A percentile compares a stretch with the other conserved stretches of the same genome.
These are phyloP conservation scores for Pseudomonodictys pantanalensis DNA, from an alignment of 495 filamentous ascomycete genomes.

Conservation along the genomic window DNA sequence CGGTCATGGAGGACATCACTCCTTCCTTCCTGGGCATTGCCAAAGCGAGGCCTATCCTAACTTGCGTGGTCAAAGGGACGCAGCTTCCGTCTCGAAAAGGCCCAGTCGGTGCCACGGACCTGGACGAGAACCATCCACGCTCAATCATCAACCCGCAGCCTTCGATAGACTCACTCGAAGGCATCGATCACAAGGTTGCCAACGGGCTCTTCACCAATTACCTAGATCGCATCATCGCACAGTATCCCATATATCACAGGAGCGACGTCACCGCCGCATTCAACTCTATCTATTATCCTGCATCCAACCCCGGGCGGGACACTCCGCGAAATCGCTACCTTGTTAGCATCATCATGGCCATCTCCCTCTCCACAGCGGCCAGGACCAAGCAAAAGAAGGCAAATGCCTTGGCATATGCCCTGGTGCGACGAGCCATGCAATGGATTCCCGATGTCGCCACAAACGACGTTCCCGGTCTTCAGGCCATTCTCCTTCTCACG, in stretches of 20 bases:
- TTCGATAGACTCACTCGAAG: not conserved
- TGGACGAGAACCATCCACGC: conserved; percentile 26
- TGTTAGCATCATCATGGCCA: conserved; percentile 25
- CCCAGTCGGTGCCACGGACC: conserved; percentile 15
- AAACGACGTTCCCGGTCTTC: conserved; percentile 20
- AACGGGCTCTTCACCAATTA: conserved; percentile 16
- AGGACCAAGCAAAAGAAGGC: conserved; percentile 19
- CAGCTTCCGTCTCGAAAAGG: conserved; percentile 17
- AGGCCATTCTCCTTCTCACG: conserved; percentile 22
- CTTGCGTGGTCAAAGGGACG: conserved; percentile 24
- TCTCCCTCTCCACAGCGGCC: conserved; percentile 22
- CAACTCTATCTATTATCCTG: conserved; percentile 25
- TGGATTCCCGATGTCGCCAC: conserved; percentile 23
- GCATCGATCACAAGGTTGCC: conserved; percentile 17
- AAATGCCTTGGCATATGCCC: conserved; percentile 13
- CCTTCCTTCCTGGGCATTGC: conserved; percentile 25
- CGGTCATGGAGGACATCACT: conserved; percentile 23
- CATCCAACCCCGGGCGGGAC: conserved; percentile 10
- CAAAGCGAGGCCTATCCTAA: conserved; percentile 12
- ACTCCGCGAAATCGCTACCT: conserved; percentile 19
- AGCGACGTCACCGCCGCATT: conserved; percentile 17
- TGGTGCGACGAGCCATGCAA: conserved; percentile 22
- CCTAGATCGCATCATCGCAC: conserved; percentile 23
- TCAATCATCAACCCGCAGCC: conserved; percentile 29
- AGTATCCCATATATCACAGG: conserved; percentile 27